phyloP scores from a whole-genome alignment of 495 filamentous ascomycete species.

The Aspergillus nidulans region DNA sequence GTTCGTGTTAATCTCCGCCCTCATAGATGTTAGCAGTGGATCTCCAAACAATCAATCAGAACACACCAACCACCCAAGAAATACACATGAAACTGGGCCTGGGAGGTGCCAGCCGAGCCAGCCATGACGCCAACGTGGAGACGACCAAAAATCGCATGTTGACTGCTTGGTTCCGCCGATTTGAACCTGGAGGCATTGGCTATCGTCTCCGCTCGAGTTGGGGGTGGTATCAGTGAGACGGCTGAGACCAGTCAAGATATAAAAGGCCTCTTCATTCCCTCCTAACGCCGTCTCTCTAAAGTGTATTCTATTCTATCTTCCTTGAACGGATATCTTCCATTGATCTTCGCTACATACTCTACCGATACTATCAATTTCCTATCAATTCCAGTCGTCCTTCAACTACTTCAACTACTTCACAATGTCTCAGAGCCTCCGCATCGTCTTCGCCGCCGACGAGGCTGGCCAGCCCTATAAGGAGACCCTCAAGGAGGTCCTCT shows the following conservation, averaged over 20 bases:
- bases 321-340: neutral
- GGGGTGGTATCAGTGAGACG: neutral
- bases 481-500: slow-evolving; percentile 69
- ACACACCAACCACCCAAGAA: too few species aligned
- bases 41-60: neutral
- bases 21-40: neutral
- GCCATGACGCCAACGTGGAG: slow-evolving; percentile 10
- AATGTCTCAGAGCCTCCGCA: slow-evolving; percentile 47
- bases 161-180: neutral
- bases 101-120: slow-evolving; percentile 1
- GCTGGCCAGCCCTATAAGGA: slow-evolving; percentile 77
- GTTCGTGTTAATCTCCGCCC: neutral
- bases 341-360: neutral
- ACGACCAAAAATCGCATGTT: neutral
- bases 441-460: slow-evolving; percentile 64
- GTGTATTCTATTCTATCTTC: neutral
- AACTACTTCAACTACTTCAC: slow-evolving; percentile 3
- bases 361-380: neutral
- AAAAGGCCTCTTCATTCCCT: neutral
- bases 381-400: neutral
- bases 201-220: neutral
- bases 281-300: neutral
- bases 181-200: slow-evolving; percentile 11
- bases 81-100: neutral
- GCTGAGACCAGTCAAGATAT: neutral